Percentiles rank a stretch among this genome's conserved stretches.
Evolutionary conservation across 306 rosid species (phyloP).

Genomic region (Dalbergia oliveri): DNA sequence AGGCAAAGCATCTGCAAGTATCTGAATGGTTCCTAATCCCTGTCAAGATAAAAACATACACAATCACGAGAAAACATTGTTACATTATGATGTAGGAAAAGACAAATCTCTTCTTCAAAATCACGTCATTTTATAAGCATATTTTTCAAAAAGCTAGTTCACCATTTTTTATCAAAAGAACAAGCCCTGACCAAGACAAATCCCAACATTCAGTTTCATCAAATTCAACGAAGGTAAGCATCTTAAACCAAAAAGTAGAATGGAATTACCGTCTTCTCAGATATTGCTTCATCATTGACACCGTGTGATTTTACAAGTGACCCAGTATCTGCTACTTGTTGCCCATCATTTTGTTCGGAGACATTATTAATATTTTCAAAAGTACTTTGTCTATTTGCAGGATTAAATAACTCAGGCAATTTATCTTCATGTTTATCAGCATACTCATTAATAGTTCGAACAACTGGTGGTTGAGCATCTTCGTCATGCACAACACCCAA

Average conservation of each 20-base stretch:
- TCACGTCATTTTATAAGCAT: constrained; percentile 10
- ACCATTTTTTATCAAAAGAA: constrained; percentile 39
- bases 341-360: constrained; percentile 57
- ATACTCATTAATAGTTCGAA: constrained; percentile 51
- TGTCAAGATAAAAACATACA: constrained; percentile 56
- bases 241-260: constrained; percentile 41
- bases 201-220: constrained; percentile 31
- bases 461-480: constrained; percentile 52
- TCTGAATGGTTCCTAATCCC: constrained; percentile 88
- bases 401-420: constrained; percentile 49
- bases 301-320: constrained; percentile 54
- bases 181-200: constrained; percentile 36
- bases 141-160: constrained; percentile 28
- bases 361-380: constrained; percentile 51
- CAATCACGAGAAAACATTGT: constrained; percentile 19
- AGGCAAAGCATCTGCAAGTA: constrained; percentile 94
- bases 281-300: constrained; percentile 59
- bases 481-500: constrained; percentile 51
- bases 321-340: constrained; percentile 46
- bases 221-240: constrained; percentile 21
- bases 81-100: constrained; percentile 19
- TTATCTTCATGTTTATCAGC: constrained; percentile 57
- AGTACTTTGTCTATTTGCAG: constrained; percentile 48
- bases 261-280: constrained; percentile 70
- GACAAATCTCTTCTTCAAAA: background rate